phyloP scores from a whole-genome alignment of 2,329 filamentous ascomycete genomes.

The Colletotrichum sp. region DNA sequence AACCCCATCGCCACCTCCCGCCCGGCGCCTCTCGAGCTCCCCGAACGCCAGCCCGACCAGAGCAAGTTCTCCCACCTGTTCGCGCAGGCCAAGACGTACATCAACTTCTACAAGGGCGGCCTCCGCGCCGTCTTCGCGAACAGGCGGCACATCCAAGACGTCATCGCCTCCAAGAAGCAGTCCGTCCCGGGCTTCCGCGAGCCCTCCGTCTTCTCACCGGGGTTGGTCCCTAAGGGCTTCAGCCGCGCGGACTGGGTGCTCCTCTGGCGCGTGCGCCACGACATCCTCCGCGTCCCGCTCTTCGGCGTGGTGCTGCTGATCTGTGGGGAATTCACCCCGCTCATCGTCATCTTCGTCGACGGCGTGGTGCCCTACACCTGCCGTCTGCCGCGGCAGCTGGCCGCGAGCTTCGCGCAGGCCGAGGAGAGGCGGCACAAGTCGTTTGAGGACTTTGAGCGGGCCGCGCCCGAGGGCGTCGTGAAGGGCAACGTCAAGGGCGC shows the following conservation, averaged over 20 bases:
- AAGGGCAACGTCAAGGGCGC: constrained; percentile 21
- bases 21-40: constrained; percentile 71
- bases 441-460: constrained; percentile 47
- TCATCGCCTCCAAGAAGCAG: constrained; percentile 47
- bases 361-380: constrained; percentile 80
- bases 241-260: constrained; percentile 76
- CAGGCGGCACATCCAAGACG: constrained; percentile 54
- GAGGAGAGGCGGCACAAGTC: constrained; percentile 57
- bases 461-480: constrained; percentile 38
- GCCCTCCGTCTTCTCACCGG: constrained; percentile 42
- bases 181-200: constrained; percentile 63
- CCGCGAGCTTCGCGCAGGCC: constrained; percentile 57
- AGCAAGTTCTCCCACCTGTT: constrained; percentile 49
- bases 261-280: constrained; percentile 69
- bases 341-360: constrained; percentile 76
- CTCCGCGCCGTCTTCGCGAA: constrained; percentile 78
- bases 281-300: constrained; percentile 77
- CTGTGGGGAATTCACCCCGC: constrained; percentile 85
- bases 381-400: constrained; percentile 78
- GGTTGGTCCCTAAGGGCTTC: constrained; percentile 36
- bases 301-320: constrained; percentile 79
- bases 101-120: constrained; percentile 87
- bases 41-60: constrained; percentile 53
- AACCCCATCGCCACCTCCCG: constrained; percentile 79
- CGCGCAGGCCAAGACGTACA: constrained; percentile 74